phyloP scores from a whole-genome alignment of 768 basidiomycete genomes.

The Rhizopogon sp. region DNA sequence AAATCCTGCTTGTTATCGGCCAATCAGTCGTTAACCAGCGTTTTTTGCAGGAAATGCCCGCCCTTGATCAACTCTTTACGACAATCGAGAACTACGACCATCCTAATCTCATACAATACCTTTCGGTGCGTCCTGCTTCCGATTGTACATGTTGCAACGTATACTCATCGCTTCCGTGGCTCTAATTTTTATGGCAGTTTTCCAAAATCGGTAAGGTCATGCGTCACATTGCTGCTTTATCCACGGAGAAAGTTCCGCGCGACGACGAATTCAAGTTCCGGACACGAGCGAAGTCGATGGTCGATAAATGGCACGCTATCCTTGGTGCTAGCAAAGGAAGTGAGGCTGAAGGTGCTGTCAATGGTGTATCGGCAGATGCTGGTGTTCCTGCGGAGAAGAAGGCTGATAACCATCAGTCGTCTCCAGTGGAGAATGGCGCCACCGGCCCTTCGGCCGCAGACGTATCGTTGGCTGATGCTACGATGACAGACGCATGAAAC shows the following conservation, averaged over 20 bases:
- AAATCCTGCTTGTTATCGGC: constrained; percentile 15
- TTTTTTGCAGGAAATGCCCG: constrained; percentile 65
- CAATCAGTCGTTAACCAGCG: constrained; percentile 5
- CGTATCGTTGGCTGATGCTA: constrained; percentile 28
- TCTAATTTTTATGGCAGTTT: constrained; percentile 16
- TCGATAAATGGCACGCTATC: constrained; percentile 41
- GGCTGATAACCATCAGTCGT: constrained; percentile 6
- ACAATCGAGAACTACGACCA: constrained; percentile 72
- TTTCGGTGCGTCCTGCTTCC: constrained; percentile 39
- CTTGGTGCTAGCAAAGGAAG: constrained; percentile 27
- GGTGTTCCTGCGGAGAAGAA: constrained; percentile 18
- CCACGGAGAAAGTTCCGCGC: constrained; percentile 38
- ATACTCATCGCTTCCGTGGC: constrained; percentile 8
- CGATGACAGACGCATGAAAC: constrained; percentile 36
- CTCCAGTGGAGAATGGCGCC: constrained; percentile 19
- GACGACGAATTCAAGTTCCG: constrained; percentile 52
- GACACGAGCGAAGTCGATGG: constrained; percentile 41
- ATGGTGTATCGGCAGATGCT: constrained; percentile 19
- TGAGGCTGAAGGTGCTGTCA: constrained; percentile 23
- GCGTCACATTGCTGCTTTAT: constrained; percentile 51
- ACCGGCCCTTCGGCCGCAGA: constrained; percentile 27
- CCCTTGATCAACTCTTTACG: constrained; percentile 64
- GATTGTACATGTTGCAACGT: constrained; percentile 3
- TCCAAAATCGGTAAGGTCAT: constrained; percentile 57
- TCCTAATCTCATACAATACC: constrained; percentile 69